A percentile compares a stretch with the other conserved stretches of the same genome.
phyloP scores from a whole-genome alignment of 2,329 filamentous ascomycete species.

The Xylaria sp. region DNA sequence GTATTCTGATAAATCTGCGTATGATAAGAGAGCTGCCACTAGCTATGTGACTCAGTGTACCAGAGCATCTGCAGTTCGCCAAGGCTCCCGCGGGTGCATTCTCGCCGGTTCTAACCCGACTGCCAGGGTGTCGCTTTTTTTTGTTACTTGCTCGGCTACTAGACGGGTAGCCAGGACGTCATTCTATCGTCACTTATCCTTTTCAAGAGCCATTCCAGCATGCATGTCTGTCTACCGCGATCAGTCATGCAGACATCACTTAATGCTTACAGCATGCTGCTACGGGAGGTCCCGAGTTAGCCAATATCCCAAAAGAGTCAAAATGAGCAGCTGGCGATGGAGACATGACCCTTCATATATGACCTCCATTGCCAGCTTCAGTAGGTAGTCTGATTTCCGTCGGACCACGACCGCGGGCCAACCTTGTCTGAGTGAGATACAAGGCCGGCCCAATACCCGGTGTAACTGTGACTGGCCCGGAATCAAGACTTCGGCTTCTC shows the following conservation, averaged over 20 bases:
- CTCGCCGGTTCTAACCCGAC: not conserved
- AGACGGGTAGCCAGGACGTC: not conserved
- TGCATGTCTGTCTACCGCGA: not conserved
- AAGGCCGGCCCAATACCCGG: not conserved
- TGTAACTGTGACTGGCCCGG: too few species aligned
- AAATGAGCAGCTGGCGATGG: not conserved
- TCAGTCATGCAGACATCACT: not conserved
- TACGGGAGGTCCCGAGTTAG: not conserved
- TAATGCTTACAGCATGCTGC: not conserved
- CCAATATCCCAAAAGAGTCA: not conserved
- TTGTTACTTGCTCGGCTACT: not conserved
- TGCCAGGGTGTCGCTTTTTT: not conserved
- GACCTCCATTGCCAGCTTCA: slow-evolving; percentile 2
- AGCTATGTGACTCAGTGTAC: not conserved
- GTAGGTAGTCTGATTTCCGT: not conserved
- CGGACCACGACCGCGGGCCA: not conserved
- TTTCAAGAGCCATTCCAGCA: not conserved
- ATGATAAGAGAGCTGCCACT: not conserved
- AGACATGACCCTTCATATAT: not conserved
- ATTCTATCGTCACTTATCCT: not conserved
- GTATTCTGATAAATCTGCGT: not conserved
- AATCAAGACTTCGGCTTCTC: too few species aligned
- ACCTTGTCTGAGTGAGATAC: not conserved
- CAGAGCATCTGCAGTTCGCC: not conserved
- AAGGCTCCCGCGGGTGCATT: not conserved